phyloP scores from a whole-genome alignment of 352 stramenopile genomes.

The Ophiocytium majus region DNA sequence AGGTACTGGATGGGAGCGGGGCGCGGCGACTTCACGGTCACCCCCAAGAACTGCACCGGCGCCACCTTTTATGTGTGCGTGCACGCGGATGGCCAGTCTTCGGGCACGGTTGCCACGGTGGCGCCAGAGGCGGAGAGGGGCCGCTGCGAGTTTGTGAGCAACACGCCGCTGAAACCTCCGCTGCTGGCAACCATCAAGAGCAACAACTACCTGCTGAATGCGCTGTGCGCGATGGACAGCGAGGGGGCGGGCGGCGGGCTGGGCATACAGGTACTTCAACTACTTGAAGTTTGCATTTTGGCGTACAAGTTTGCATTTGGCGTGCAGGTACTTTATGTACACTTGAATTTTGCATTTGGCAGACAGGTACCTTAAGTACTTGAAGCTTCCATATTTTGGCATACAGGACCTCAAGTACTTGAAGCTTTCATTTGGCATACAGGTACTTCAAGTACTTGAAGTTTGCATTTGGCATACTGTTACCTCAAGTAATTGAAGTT shows the following conservation, averaged over 20 bases:
- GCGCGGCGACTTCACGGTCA: conserved; percentile 41
- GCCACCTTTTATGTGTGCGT: conserved; percentile 50
- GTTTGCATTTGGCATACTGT: neutral
- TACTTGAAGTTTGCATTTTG: neutral
- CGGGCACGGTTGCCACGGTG: conserved; percentile 2
- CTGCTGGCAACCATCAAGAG: conserved; percentile 59
- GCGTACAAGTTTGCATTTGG: neutral
- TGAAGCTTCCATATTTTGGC: neutral
- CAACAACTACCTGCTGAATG: conserved; percentile 61
- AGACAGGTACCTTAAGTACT: neutral
- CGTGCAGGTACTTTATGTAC: neutral
- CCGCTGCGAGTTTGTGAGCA: conserved; percentile 32
- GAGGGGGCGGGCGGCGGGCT: conserved; percentile 13
- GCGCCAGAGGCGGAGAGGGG: conserved; percentile 1
- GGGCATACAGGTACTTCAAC: conserved; percentile 4
- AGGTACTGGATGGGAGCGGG: conserved; percentile 22
- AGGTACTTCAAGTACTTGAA: neutral
- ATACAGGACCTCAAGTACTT: neutral
- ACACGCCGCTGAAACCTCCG: conserved; percentile 55
- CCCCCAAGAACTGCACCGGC: conserved; percentile 25
- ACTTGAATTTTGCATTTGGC: neutral
- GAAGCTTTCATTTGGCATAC: neutral
- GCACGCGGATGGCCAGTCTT: neutral
- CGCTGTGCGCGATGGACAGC: conserved; percentile 49
- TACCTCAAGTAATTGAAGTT: neutral